Evolutionary conservation across 1,284 basidiomycete species (phyloP).

Genomic region (Athelia sp.): DNA sequence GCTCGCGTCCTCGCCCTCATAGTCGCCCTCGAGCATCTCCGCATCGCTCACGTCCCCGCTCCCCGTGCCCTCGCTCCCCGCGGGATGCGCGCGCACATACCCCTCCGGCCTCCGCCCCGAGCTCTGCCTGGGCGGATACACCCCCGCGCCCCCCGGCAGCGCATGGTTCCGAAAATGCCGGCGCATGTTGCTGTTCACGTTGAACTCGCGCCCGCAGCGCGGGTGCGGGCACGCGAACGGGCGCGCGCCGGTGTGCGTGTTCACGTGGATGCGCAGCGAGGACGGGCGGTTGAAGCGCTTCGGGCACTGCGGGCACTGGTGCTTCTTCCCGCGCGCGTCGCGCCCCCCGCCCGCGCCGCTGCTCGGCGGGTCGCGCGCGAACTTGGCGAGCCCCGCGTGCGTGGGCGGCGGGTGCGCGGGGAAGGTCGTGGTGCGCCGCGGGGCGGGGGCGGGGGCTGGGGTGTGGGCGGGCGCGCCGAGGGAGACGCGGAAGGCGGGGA

Average conservation of each 20-base stretch:
- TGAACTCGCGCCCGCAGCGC: slow-evolving; percentile 34
- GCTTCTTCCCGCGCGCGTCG: neutral
- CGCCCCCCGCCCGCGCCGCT: too few relatives aligned
- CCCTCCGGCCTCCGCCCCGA: neutral
- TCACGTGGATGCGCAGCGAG: slow-evolving; percentile 36
- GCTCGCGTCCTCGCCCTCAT: too few relatives aligned
- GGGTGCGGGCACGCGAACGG: slow-evolving; percentile 33
- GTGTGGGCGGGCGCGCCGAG: neutral
- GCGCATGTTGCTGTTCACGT: slow-evolving; percentile 41
- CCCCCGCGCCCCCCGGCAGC: neutral
- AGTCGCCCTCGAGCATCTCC: too few relatives aligned
- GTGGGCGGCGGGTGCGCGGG: too few relatives aligned
- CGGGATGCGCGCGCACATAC: neutral
- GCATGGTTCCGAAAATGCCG: slow-evolving; percentile 34
- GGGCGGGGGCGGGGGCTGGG: neutral
- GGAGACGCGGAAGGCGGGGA: neutral
- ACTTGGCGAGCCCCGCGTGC: too few relatives aligned
- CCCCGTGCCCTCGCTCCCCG: too few relatives aligned
- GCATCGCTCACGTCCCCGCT: too few relatives aligned
- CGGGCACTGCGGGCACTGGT: slow-evolving; percentile 29
- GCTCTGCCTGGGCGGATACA: neutral
- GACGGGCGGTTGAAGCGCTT: slow-evolving; percentile 41
- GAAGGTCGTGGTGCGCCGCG: neutral
- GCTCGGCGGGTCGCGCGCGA: too few relatives aligned
- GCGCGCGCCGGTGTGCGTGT: slow-evolving; percentile 37